Base-by-base conservation (phyloP, 257 asterid species). In the Salvia hispanica region DNA sequence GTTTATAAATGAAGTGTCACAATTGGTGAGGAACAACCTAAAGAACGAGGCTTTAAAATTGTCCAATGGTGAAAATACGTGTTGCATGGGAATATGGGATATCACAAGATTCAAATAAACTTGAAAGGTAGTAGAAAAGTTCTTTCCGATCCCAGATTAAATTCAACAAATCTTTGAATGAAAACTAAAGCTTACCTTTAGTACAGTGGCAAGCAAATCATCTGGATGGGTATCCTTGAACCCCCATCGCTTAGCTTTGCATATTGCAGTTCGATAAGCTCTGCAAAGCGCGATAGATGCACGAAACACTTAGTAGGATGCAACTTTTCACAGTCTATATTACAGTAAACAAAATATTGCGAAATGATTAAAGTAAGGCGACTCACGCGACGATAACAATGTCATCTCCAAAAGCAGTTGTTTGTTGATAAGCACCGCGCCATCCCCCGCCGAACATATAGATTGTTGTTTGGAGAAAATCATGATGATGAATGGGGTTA, bases 381-480 rank as follows among this genome's bases (percentile, higher is more conserved):
- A 83, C 97, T 86, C 76, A 90, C 98, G 96, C 97, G 37, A 88
- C 96, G 58, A 92, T 78, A 72, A 92, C 98, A 21, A 90, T 82
- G 78, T 88, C 97, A 44, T 92, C 98, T 73, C 87, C 98, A 46
- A 54, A 78, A 58, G 90, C 88, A 73, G 87, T 76, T 53, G 82
- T 79, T 60, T 85, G 69, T 11, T 68, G 78, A 64, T 77, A 76
- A 42, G 83, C 66, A 76, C 80, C 74, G n/a, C n/a, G 71, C 57
- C 73, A 33, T 78, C 85, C 66, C 88, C 88, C 54, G 87, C 88
- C 71, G 64, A 50, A 74, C 96, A 82, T 25, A 58, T 52, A 13
- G 88, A 90, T 68, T 87, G 76, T 97, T 92, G 74, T 54, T 66
- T 2, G 42, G 64, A 74, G 13, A 48, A 25, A 60, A 68, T 18